Percentiles rank a stretch among this genome's conserved stretches.
Evolutionary conservation across 202 grass and related monocot genomes (phyloP).

Genomic region (Hordeum pubiflorum): DNA sequence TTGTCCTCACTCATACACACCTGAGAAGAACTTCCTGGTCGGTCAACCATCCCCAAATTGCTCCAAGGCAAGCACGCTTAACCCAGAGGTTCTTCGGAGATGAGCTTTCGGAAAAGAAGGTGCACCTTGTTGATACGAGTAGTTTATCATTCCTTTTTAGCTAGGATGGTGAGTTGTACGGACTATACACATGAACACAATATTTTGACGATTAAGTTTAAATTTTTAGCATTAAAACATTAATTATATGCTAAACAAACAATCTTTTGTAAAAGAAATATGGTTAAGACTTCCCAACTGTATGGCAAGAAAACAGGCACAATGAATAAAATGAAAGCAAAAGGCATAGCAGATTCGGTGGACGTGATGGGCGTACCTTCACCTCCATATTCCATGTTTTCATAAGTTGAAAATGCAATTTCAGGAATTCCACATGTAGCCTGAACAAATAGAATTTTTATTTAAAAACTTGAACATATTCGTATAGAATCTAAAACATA

Average conservation of each 20-base stretch:
- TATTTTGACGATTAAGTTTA: neutral
- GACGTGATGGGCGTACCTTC: constrained; percentile 48
- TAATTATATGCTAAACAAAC: neutral
- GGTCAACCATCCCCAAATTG: no score
- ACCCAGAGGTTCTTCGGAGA: no score
- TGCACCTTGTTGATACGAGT: no score
- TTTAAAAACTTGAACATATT: neutral
- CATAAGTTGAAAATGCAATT: constrained; percentile 88
- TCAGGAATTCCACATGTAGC: constrained; percentile 94
- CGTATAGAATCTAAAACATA: neutral
- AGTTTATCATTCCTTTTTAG: no score
- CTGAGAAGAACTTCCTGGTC: no score
- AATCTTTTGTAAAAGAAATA: neutral
- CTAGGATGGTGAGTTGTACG: neutral
- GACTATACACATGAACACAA: constrained; percentile 1
- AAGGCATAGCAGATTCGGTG: constrained; percentile 20
- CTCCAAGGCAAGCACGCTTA: no score
- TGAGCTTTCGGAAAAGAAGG: no score
- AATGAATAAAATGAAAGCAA: constrained; percentile 13
- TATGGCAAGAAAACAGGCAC: constrained; percentile 2
- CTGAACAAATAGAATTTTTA: constrained; percentile 38
- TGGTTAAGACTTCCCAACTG: neutral
- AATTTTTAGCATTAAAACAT: neutral
- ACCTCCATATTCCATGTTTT: constrained; percentile 98
- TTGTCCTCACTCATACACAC: no score